Base-by-base conservation (phyloP, 2,329 filamentous ascomycete genomes). In the Alternaria triticina region DNA sequence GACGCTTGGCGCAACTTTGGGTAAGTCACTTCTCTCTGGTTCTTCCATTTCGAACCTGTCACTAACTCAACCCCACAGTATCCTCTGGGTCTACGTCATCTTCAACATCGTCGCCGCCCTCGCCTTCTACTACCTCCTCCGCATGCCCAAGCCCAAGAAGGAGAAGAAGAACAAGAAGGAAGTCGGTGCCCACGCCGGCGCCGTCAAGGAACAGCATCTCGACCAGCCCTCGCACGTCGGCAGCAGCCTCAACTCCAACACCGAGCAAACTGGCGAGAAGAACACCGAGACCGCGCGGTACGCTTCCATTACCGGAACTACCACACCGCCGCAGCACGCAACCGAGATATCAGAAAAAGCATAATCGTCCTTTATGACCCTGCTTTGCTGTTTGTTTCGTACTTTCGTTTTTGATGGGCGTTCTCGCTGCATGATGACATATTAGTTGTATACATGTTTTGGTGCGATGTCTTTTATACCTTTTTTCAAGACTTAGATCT, bases 1-100 rank as follows among this genome's bases (percentile, higher is more conserved):
- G 70, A 84, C 13, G 74, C 77, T n/a, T 87, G 85, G 85, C 79
- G 86, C 49, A 85, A 88, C 67, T 86, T 86, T 59, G 86, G 61
- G 86, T 66, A 65, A 61, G 64, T 56, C 58, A 17, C n/a, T 20
- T 15, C 11, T 4, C 4, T 27, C 6, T 1, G 25, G 12, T 23
- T 13, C 10, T 11, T n/a, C 28, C 9, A 7, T 15, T 11, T n/a
- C 1, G 3, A 33, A 17, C 57, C 2, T 17, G 47, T 43, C 15
- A 10, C 57, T 60, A 27, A 59, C 62, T 9, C 22, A 6, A 12
- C 11, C 17, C 23, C 15, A 8, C 44, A 64, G 67, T 3, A 78
- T 88, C 50, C 75, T 88, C 58, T 87, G 83, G 79, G 84, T 75
- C 3, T 88, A 81, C 64, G 79, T 86, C 56, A 77, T 82, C 40